Evolutionary conservation across 164 flowering plant species (phyloP), one percentile per base, ranked within the genome.

Genomic region (Kalanchoe fedtschenkoi): DNA sequence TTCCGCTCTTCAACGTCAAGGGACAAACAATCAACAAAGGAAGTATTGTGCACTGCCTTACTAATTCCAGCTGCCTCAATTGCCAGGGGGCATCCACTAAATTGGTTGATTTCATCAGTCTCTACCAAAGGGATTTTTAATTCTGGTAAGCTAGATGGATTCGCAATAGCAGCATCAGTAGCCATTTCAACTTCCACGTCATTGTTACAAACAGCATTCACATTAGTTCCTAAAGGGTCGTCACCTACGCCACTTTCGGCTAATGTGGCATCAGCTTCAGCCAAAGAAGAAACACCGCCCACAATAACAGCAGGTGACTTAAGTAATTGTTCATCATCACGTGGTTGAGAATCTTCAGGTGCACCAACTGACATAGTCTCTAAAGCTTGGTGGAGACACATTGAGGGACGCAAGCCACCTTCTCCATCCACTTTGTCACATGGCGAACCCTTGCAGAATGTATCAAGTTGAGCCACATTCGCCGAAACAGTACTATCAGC

Each of bases 291-390:
- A 60, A 42, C 57, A 60, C 55, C 38, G 66, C 63, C 54, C 32
- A 68, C 77, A 68, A 68, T 66, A 51, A 28, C 32, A 11, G 16
- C 14, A 26, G 30, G 26, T 51, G 56, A 13, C 56, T 26, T 51
- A 24, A 46, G 63, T 4, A 61, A 54, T 19, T 69, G 69, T 22
- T 24, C 67, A 44, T 75, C 79, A 67, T 21, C 55, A 66, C 60
- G 51, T 35, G 68, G 38, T 70, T 76, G 72, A 67, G 60, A 73
- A 70, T 81, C 85, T 74, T 83, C 96, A 67, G 83, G 89, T 38
- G 76, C 91, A 86, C 84, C 82, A 43, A 89, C 96, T 60, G 93
- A 85, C 97, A 87, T 91, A 2, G 96, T 96, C 70, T 88, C 95
- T 34, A 88, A 63, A 59, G 99, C 97, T 57, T 95, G 87, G 73